Percentiles rank a stretch among this genome's conserved stretches.
Conservation (phyloP, 768 basidiomycete species). For the Podaxis mareebaensis region DNA sequence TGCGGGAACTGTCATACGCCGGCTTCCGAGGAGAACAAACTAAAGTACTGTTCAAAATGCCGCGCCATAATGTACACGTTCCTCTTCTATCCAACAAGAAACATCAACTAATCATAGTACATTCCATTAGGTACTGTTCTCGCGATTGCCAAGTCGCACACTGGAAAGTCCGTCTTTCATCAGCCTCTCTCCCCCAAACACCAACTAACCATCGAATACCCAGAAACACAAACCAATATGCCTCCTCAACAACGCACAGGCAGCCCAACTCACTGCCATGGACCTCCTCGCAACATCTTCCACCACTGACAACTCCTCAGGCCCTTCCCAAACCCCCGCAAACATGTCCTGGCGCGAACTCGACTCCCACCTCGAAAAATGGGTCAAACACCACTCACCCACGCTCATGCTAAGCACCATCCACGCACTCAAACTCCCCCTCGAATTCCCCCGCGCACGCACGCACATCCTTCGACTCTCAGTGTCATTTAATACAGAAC, state of each 20-base stretch:
- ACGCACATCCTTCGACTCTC: slow-evolving; percentile 18
- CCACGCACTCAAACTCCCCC: slow-evolving; percentile 29
- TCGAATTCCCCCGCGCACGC: slow-evolving; percentile 23
- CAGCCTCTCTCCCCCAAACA: background rate
- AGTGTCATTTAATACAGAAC: slow-evolving; percentile 20
- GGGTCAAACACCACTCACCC: slow-evolving; percentile 30
- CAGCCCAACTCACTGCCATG: slow-evolving; percentile 8
- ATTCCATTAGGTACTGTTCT: slow-evolving; percentile 19
- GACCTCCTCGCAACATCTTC: background rate
- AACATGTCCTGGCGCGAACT: slow-evolving; percentile 23
- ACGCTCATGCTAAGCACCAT: slow-evolving; percentile 31
- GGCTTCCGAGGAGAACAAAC: background rate
- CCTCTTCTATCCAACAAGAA: background rate
- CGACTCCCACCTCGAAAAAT: slow-evolving; percentile 32
- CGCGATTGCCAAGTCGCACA: slow-evolving; percentile 20
- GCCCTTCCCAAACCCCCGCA: slow-evolving; percentile 25
- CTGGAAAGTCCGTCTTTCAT: slow-evolving; percentile 17
- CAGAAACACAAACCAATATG: slow-evolving; percentile 21
- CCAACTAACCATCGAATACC: background rate
- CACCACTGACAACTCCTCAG: background rate
- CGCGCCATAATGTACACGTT: background rate
- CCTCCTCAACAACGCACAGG: slow-evolving; percentile 14
- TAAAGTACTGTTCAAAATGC: background rate
- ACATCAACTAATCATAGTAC: background rate
- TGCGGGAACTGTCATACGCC: background rate